phyloP scores from a whole-genome alignment of 2,329 filamentous ascomycete species.

The Orbilia blumenaviensis region DNA sequence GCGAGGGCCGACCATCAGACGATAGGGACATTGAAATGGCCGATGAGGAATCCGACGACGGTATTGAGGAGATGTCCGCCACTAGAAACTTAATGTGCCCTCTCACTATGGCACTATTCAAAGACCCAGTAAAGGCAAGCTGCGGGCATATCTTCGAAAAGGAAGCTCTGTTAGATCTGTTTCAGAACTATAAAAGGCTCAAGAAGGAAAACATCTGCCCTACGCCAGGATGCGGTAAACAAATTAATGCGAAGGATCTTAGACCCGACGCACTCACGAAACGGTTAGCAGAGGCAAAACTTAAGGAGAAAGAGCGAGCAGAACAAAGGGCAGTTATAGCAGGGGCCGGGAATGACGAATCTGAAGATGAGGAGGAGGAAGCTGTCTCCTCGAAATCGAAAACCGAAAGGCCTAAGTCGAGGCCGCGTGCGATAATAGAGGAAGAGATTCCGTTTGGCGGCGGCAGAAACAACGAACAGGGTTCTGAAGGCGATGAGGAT shows the following conservation, averaged over 20 bases:
- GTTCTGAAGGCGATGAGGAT: not conserved
- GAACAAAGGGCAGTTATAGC: not conserved
- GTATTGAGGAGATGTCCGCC: conserved; percentile 34
- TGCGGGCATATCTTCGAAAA: conserved; percentile 43
- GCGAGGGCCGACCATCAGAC: not conserved
- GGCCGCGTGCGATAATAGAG: not conserved
- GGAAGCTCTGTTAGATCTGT: conserved; percentile 13
- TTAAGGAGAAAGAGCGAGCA: not conserved
- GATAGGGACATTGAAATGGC: conserved; percentile 40
- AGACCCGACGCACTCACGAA: conserved; percentile 36
- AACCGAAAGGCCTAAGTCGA: conserved; percentile 16
- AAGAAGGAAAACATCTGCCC: conserved; percentile 39
- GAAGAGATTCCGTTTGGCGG: conserved; percentile 42
- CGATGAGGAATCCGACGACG: conserved; percentile 30
- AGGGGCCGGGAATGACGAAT: not conserved
- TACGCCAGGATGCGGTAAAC: conserved; percentile 27
- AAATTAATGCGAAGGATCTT: conserved; percentile 23
- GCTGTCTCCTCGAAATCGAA: not conserved
- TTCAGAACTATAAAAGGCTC: conserved; percentile 26
- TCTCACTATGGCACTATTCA: conserved; percentile 37
- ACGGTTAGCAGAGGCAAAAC: conserved; percentile 6
- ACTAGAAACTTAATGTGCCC: conserved; percentile 37
- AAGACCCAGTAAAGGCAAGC: conserved; percentile 36
- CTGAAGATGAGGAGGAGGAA: not conserved
- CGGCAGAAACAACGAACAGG: not conserved